Evolutionary conservation across 2,329 filamentous ascomycete genomes (phyloP), one percentile per base, ranked within the genome.

Genomic region (Ceratocystis diversiconidia): DNA sequence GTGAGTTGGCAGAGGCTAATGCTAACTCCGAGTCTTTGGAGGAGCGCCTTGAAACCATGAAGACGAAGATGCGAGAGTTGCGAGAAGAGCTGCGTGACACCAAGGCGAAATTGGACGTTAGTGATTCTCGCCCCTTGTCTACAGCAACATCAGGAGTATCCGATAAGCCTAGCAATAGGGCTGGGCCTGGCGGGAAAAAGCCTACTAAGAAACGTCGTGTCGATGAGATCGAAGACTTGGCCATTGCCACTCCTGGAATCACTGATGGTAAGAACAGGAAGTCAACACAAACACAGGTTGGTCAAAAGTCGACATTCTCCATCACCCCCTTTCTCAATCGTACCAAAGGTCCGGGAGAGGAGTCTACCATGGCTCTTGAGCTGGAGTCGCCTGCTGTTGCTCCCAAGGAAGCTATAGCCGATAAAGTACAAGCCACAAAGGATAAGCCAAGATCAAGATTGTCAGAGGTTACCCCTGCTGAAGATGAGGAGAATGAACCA

Each of bases 241-340:
- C 76, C 8, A 79, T 80, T 65, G 74, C 79, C 52, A 78, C 82
- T 3, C 74, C 78, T 72, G 63, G 77, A 70, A 73, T 78, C 61
- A 68, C 76, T 67, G 72, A 75, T 63, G 70, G 72, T 65, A 78
- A 76, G 69, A 77, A 77, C 52, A 88, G 86, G 74, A 86, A 85
- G 72, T 81, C 83, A 46, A 80, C 82, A 1, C 76, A 84, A 65
- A 70, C 75, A 1, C 65, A 72, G 12, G 78, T 88, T 4, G 90
- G 89, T 36, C 90, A 95, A 72, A 96, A 96, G 74, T 96, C 92
- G 0, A 86, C 82, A 2, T 96, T 97, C 74, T 96, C 91, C 3
- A 90, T 96, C 69, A 97, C 92, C 0, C 92, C 92, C 0, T 96
- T 95, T 78, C 79, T 97, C 68, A 95, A 92, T 74, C 85, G 87